Conservation (phyloP, 2,329 filamentous ascomycete genomes). For the Bertia moriformis region DNA sequence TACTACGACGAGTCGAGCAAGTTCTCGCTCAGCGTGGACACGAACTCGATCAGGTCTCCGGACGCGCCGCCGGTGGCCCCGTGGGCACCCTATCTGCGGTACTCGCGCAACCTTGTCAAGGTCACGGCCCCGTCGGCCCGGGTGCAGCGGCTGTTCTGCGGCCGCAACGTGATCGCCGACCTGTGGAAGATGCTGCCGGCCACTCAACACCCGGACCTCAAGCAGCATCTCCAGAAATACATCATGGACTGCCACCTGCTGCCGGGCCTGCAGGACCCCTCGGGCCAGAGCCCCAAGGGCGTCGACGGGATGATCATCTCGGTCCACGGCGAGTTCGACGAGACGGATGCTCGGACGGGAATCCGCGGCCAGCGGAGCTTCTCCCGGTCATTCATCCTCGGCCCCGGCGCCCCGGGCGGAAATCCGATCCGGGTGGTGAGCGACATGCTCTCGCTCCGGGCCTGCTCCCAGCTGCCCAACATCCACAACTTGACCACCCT, state of each 20-base stretch:
- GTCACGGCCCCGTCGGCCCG: constrained; percentile 46
- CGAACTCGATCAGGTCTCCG: constrained; percentile 32
- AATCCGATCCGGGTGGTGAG: constrained; percentile 61
- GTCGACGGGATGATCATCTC: constrained; percentile 67
- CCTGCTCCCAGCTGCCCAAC: constrained; percentile 38
- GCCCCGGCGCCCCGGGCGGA: constrained; percentile 52
- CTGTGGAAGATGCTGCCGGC: constrained; percentile 57
- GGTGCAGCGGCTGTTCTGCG: constrained; percentile 51
- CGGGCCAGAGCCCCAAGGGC: constrained; percentile 44
- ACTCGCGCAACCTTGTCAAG: constrained; percentile 64
- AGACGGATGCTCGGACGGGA: constrained; percentile 42
- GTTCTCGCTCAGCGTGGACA: constrained; percentile 66
- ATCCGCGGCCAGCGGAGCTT: constrained; percentile 60
- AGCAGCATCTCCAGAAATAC: constrained; percentile 55
- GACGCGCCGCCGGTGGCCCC: constrained; percentile 28
- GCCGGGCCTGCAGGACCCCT: constrained; percentile 56
- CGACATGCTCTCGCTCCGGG: constrained; percentile 63
- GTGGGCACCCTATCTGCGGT: constrained; percentile 64
- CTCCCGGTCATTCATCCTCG: constrained; percentile 66
- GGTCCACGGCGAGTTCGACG: constrained; percentile 74
- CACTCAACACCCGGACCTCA: constrained; percentile 62
- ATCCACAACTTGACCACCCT: constrained; percentile 16
- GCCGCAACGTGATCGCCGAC: constrained; percentile 48
- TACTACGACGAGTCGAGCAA: constrained; percentile 66
- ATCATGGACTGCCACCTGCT: constrained; percentile 70